Evolutionary conservation across 2,329 filamentous ascomycete genomes (phyloP).

Genomic region (Scedosporium dehoogii): DNA sequence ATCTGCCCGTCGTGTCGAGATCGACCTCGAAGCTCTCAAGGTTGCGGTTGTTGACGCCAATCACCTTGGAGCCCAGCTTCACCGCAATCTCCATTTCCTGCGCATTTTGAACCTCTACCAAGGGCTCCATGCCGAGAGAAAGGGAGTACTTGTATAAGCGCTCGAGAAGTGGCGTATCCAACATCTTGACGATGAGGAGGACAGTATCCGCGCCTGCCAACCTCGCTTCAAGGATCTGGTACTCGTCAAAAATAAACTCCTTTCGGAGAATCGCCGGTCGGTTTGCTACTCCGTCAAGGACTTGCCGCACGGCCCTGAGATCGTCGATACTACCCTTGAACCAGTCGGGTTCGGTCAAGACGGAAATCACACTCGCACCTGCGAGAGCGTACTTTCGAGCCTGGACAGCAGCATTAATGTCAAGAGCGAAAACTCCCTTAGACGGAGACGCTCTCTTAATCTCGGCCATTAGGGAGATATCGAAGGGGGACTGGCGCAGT

Average conservation of each 20-base stretch:
- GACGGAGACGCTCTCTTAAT: conserved; percentile 96
- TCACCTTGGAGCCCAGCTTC: conserved; percentile 76
- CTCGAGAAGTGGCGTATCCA: conserved; percentile 53
- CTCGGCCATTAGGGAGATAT: conserved; percentile 92
- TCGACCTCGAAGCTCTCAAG: conserved; percentile 96
- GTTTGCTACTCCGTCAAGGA: conserved; percentile 83
- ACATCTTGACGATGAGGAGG: conserved; percentile 96
- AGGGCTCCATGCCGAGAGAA: conserved; percentile 89
- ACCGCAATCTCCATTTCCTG: conserved; percentile 89
- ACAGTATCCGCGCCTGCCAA: conserved; percentile 91
- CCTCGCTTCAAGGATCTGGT: conserved; percentile 91
- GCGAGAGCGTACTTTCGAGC: conserved; percentile 86
- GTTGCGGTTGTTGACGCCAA: conserved; percentile 97
- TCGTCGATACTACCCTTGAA: conserved; percentile 98
- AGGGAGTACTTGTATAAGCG: conserved; percentile 80
- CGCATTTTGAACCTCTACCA: conserved; percentile 91
- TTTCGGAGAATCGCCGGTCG: conserved; percentile 87
- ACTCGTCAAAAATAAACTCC: conserved; percentile 96
- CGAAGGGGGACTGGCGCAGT: conserved; percentile 70
- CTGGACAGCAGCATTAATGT: conserved; percentile 80
- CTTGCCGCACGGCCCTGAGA: conserved; percentile 74
- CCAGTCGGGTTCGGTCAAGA: conserved; percentile 98
- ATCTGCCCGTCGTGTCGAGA: conserved; percentile 76
- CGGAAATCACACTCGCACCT: conserved; percentile 92
- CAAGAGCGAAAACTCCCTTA: conserved; percentile 85